These are phyloP conservation scores for Aureobasidium zeae DNA, from an alignment of 2,329 filamentous ascomycete species.

Conservation along the genomic window DNA sequence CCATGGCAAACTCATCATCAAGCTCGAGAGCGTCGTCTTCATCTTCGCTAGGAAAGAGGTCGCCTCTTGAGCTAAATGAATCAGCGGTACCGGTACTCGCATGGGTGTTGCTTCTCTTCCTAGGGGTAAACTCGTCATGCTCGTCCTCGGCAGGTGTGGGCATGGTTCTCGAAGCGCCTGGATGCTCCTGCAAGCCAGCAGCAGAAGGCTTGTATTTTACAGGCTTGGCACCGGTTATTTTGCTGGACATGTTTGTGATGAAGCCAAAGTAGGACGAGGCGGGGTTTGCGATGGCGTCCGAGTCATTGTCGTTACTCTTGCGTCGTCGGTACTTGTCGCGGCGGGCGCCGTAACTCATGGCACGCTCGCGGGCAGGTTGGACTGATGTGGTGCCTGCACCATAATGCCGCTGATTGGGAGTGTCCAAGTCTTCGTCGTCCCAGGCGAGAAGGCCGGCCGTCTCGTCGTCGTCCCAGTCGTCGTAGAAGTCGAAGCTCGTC, in stretches of 20 bases:
- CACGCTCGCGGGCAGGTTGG: slow-evolving; percentile 63
- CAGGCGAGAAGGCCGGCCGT: slow-evolving; percentile 60
- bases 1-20: slow-evolving; percentile 84
- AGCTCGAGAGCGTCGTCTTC: slow-evolving; percentile 90
- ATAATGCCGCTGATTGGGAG: slow-evolving; percentile 32
- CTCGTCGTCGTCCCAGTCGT: slow-evolving; percentile 77
- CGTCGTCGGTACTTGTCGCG: slow-evolving; percentile 40
- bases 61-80: slow-evolving; percentile 77
- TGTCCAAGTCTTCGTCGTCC: slow-evolving; percentile 78
- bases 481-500: slow-evolving; percentile 91
- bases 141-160: slow-evolving; percentile 57
- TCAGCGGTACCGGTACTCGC: slow-evolving; percentile 75
- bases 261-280: slow-evolving; percentile 81
- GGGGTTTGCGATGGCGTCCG: slow-evolving; percentile 81
- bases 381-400: slow-evolving; percentile 21
- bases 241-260: slow-evolving; percentile 73
- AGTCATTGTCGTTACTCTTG: slow-evolving; percentile 48
- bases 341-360: slow-evolving; percentile 83
- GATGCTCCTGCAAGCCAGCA: slow-evolving; percentile 82
- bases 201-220: slow-evolving; percentile 84
- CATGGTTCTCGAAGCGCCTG: slow-evolving; percentile 44
- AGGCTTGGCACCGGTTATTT: slow-evolving; percentile 60
- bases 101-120: slow-evolving; percentile 67
- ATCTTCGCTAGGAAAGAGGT: slow-evolving; percentile 85
- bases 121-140: slow-evolving; percentile 29